Base-by-base conservation (phyloP, 2,329 filamentous ascomycete species). In the Exophiala spinifera region DNA sequence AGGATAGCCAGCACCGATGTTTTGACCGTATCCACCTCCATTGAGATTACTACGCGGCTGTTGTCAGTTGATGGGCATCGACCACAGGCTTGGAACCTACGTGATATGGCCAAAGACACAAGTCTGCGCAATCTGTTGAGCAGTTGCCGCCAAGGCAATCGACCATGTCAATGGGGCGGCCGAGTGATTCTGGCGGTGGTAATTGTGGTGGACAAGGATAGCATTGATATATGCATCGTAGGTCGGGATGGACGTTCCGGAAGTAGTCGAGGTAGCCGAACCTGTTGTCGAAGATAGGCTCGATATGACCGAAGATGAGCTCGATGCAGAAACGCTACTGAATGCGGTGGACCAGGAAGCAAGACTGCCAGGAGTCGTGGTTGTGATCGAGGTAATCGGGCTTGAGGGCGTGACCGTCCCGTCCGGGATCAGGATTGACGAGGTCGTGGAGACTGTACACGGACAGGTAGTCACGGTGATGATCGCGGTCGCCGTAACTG, bases 141-240 rank as follows among this genome's bases (percentile, higher is more conserved):
- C 91, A 55, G 80, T 88, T 51, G 69, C 67, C 52, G 84, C 86
- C 49, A 89, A 80, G 42, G 73, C 73, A 4, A 73, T 65, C 63
- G 85, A 79, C 87, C 88, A 97, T 46, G 66, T 68, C 43, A 96
- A 67, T 34, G 75, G 79, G 23, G 72, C 67, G 34, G 83, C 84
- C 15, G 85, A 86, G 80, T 96, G 91, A 77, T 92, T 94, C 67
- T 78, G 70, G 60, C 94, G 91, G 74, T 94, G 89, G 51, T 86
- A 65, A 75, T 96, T 96, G 84, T 97, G 92, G 70, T 89, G 82
- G 64, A 84, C 76, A 47, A 92, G 64, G 36, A 74, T 47, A 1
- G 58, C 47, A 25, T 51, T 34, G 44, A 59, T 61, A 46, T 62
- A 62, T 8, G 60, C 60, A 11, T 51, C 46, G 37, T 51, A 51